Base-by-base conservation (phyloP, 169 alveolate genomes). In the Cryptosporidium sp. region DNA sequence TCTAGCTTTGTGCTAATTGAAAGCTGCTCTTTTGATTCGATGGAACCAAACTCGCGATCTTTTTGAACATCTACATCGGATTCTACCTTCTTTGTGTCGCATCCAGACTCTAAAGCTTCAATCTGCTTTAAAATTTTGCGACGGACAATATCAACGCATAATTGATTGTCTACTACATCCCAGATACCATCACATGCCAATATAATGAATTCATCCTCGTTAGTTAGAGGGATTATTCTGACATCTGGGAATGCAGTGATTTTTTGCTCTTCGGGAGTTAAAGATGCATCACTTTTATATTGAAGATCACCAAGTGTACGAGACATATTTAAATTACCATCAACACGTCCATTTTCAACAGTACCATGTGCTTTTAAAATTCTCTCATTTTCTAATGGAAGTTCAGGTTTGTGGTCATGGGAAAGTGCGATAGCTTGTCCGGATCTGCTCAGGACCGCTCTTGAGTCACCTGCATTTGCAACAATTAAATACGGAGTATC, bases 131-230 rank as follows among this genome's bases (percentile, higher is more conserved):
- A 29, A 71, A 84, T 84, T 55, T 69, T 80, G 8, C 75, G 74
- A 12, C 94, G 71, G 7, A 97, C 96, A 85, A 93, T 95, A 58
- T 96, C 97, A 43, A 97, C 98, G 43, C 97, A 97, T 58, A 97
- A 96, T 91, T 97, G 98, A 71, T 95, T 95, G 61, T 95, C 94
- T 45, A 97, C 92, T 75, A 98, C 97, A 92, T 98, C 99, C 99
- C 99, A 98, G 23, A 98, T 97, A 12, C 99, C 99, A 93, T 98
- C 99, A 95, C 99, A 98, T n/a, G 99, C 99, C 80, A 98, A 95
- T 41, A 98, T 93, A 58, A 98, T 92, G 92, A 98, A 98, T 91
- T 97, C 99, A 85, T 96, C 98, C 33, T 96, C 95, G 12, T 89
- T 91, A 0, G 95, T 92, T 67, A 97, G 86, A 14, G 95, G 93